A percentile compares a stretch with the other conserved stretches of the same genome.
Conservation (phyloP, 768 basidiomycete genomes). For the Hypholoma sublateritium region DNA sequence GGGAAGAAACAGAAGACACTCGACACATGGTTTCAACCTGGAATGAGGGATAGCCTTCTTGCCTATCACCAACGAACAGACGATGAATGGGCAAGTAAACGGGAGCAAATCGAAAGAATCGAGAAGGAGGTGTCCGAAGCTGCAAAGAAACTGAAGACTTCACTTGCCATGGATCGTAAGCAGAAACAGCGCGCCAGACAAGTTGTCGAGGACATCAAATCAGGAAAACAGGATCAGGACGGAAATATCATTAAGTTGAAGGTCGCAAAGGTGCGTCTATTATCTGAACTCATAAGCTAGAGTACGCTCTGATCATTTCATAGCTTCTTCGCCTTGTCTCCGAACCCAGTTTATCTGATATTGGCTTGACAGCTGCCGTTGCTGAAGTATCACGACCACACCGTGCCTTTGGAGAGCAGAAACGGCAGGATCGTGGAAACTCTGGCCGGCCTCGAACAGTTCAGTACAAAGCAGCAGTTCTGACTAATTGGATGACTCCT, state of each 20-base stretch:
- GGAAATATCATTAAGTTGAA: not conserved
- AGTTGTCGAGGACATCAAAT: not conserved
- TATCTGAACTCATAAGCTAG: not conserved
- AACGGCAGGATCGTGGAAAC: not conserved
- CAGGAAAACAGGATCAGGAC: not conserved
- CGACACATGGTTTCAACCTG: not conserved
- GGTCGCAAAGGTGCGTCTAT: not conserved
- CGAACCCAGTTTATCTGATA: not conserved
- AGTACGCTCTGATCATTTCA: not conserved
- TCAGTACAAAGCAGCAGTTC: not conserved
- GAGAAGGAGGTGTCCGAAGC: not conserved
- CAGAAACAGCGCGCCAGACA: not conserved
- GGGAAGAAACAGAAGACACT: not conserved
- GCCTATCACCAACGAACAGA: not conserved
- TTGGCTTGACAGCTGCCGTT: not conserved
- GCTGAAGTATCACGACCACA: not conserved
- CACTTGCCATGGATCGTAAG: not conserved
- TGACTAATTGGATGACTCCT: not conserved
- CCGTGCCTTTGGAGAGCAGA: not conserved
- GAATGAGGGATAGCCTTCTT: not conserved
- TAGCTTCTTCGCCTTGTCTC: not conserved
- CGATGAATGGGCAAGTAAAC: not conserved
- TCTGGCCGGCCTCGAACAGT: not conserved
- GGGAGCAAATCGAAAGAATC: not conserved
- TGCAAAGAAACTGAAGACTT: not conserved